Evolutionary conservation across 2,329 filamentous ascomycete genomes (phyloP), one percentile per base, ranked within the genome.

Genomic region (Trichophyton schoenleinii): DNA sequence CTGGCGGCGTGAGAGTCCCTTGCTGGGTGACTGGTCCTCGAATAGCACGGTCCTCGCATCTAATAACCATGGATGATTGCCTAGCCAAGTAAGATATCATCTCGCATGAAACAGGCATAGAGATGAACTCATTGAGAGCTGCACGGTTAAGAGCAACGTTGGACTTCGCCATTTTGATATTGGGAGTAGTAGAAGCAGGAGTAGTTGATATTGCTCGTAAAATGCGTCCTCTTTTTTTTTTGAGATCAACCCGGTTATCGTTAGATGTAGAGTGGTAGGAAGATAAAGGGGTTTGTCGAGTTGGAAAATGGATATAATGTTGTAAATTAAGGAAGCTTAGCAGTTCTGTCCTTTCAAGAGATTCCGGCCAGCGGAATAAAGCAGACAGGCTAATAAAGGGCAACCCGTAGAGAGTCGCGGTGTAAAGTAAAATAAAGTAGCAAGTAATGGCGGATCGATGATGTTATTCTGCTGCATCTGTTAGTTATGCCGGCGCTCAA

Each of bases 1-100:
- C 77, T 34, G 83, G 83, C 63, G 83, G 83, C 42, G 83, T 85
- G 22, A 79, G 82, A n/a, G 58, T 59, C 1, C 44, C 58, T 18
- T 25, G 58, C 7, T 59, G 58, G 15, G 41, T 13, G 38, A 59
- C 42, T n/a, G 58, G n/a, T 6, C 41, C 20, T 57, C 82, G 81
- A 25, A 81, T 77, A 68, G 74, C 68, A 73, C 77, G 71, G 71
- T 72, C 66, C 64, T 79, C 78, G 66, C 78, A 80, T 63, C 75
- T 73, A 65, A 80, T 80, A 68, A 80, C 78, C 68, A 71, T 68
- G 9, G 75, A 72, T 15, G 78, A 77, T 63, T 79, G 74, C 60
- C 73, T 68, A 53, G 77, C 77, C 64, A 80, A 67, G 67, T 79
- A 73, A 31, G 71, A 70, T 38, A 80, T 71, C 78, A 80, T 80